Conservation (phyloP, 2,329 filamentous ascomycete species). For the Aspergillus alliaceus region DNA sequence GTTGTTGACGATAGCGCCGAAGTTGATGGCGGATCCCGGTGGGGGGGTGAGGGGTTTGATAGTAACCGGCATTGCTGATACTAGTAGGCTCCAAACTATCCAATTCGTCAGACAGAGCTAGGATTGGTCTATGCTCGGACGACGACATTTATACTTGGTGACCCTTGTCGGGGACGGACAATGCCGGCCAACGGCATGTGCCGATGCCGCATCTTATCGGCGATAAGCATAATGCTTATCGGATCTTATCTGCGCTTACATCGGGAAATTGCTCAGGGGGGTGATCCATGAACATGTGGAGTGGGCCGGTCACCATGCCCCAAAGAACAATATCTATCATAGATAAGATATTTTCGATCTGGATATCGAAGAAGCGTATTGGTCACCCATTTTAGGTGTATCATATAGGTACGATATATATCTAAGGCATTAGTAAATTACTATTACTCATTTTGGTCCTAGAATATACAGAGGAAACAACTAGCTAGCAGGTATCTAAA, state of each 20-base stretch:
- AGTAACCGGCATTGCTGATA: background rate
- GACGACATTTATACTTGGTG: background rate
- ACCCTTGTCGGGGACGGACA: background rate
- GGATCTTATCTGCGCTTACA: background rate
- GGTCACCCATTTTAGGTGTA: too few relatives aligned
- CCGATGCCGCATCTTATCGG: background rate
- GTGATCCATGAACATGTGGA: too few relatives aligned
- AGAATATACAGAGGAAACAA: too few relatives aligned
- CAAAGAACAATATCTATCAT: too few relatives aligned
- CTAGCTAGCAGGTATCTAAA: too few relatives aligned
- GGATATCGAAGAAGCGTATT: too few relatives aligned
- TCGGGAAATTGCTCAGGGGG: too few relatives aligned
- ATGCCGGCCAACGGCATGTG: background rate
- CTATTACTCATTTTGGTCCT: too few relatives aligned
- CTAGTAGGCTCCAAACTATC: background rate
- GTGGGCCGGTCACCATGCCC: too few relatives aligned
- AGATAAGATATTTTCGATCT: too few relatives aligned
- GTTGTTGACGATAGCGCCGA: constrained; percentile 61
- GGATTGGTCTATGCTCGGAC: background rate
- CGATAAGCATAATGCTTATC: background rate
- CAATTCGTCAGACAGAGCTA: background rate
- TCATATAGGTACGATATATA: too few relatives aligned
- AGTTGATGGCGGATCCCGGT: constrained; percentile 48
- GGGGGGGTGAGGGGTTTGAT: constrained; percentile 25
- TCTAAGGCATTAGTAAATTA: too few relatives aligned